phyloP scores from a whole-genome alignment of 805 yeast species.

The Saccharomyces mikatae region DNA sequence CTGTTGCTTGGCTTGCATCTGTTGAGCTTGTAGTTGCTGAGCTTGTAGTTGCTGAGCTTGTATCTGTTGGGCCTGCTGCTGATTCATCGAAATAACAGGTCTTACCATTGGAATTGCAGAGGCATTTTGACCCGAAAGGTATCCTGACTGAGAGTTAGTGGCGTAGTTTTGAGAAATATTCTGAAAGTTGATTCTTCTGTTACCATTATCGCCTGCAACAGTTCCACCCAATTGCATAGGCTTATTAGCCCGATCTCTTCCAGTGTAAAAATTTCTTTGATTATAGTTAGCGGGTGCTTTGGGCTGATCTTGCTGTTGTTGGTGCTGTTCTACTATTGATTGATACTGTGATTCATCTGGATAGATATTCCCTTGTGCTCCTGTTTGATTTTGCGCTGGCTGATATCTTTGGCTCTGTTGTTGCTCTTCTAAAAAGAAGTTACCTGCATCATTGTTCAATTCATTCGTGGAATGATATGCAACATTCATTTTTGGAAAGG shows the following conservation, averaged over 20 bases:
- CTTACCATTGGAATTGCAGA: not conserved
- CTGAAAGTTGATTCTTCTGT: not conserved
- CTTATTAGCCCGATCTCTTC: not conserved
- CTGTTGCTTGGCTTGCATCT: conserved; percentile 1
- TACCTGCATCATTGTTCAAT: not conserved
- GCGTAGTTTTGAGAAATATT: not conserved
- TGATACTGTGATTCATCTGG: not conserved
- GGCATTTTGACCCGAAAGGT: not conserved
- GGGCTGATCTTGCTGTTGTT: not conserved
- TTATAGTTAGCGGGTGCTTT: not conserved
- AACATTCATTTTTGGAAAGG: conserved; percentile 25
- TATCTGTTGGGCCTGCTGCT: conserved; percentile 3
- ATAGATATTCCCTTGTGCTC: not conserved
- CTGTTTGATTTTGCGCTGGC: not conserved
- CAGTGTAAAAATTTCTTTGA: not conserved
- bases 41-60: conserved; percentile 3
- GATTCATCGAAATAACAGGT: not conserved
- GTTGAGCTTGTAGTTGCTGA: not conserved
- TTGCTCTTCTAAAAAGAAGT: conserved; percentile 3
- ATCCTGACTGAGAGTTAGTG: not conserved
- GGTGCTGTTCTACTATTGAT: not conserved
- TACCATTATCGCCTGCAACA: not conserved
- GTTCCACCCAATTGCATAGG: not conserved
- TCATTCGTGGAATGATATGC: not conserved
- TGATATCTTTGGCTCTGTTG: not conserved